Base-by-base conservation (phyloP, 208 protist species). In the Trypanosoma theileri region DNA sequence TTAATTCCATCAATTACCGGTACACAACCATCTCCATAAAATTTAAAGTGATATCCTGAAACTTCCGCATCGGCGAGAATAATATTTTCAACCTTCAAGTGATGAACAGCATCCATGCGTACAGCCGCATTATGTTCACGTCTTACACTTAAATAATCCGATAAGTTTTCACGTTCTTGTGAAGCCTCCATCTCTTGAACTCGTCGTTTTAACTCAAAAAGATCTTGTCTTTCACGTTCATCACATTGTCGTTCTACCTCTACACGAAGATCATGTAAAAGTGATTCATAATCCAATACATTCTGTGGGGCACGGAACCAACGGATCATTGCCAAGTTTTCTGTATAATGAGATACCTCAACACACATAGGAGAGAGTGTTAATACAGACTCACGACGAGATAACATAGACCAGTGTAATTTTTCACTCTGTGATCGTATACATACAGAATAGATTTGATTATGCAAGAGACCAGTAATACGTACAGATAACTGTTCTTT, bases 381-480 rank as follows among this genome's bases (percentile, higher is more conserved):
- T 41, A 94, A 73, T n/a, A 97, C 54, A 16, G 87, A 86, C 40
- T 83, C 78, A 59, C 88, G 86, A 64, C 82, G 83, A 4, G 89
- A 96, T 41, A 87, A 85, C 69, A 82, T 73, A 0, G 89, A 95
- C 93, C 90, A 96, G 60, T 92, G 85, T 67, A 85, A 53, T 55
- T 88, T 88, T 62, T 82, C 80, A 68, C 83, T 93, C 35, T 86
- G 70, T 11, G 88, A 94, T 24, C 91, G 85, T 21, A 97, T 81
- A 21, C 76, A 87, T 11, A 95, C 75, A 50, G 73, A 80, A 77
- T 96, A 97, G 50, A 97, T 77, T 31, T 86, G 69, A 66, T 97
- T 86, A 44, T 88, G 85, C 58, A 78, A 50, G 22, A 97, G 80
- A 0, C 81, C 86, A 13, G 71, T 73, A 13, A 97, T 73, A 45